These are phyloP conservation scores for Berberis thunbergii DNA, from an alignment of 164 flowering plant genomes.

Conservation along the genomic window DNA sequence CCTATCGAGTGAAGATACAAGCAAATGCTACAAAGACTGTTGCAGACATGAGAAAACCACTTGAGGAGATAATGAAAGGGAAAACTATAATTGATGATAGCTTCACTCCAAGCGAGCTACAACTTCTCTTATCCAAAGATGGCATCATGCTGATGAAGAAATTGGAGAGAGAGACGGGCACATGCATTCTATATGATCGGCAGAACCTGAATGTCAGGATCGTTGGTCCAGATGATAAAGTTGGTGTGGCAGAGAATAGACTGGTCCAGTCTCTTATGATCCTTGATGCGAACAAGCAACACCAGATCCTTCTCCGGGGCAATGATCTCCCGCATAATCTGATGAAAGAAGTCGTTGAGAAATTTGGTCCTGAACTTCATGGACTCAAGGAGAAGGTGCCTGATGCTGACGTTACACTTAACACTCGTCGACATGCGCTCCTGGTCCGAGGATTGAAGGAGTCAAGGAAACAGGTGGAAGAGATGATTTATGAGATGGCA, in stretches of 20 bases:
- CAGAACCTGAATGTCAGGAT: constrained; percentile 36
- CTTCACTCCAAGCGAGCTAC: constrained; percentile 52
- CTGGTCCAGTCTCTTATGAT: constrained; percentile 43
- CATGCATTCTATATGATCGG: constrained; percentile 60
- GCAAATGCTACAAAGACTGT: constrained; percentile 77
- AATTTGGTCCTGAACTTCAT: constrained; percentile 78
- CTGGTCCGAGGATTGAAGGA: constrained; percentile 50
- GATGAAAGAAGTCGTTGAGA: constrained; percentile 66
- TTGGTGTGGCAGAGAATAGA: constrained; percentile 40
- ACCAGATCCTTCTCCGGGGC: constrained; percentile 67
- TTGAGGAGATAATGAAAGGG: constrained; percentile 81
- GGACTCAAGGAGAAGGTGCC: constrained; percentile 66
- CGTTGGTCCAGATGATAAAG: constrained; percentile 48
- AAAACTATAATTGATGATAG: constrained; percentile 38
- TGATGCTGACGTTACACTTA: constrained; percentile 48
- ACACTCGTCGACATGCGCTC: constrained; percentile 53
- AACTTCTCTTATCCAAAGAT: constrained; percentile 52
- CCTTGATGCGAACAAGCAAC: constrained; percentile 52
- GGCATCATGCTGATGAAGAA: constrained; percentile 48
- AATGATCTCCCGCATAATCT: constrained; percentile 44
- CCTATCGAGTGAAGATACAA: constrained; percentile 62
- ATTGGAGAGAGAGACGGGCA: constrained; percentile 53
- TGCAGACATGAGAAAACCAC: constrained; percentile 70
- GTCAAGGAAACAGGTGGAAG: constrained; percentile 53
- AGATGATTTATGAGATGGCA: constrained; percentile 42